Evolutionary conservation across 495 filamentous ascomycete species (phyloP), one percentile per base, ranked within the genome.

Genomic region (Pyrenula aspistea): DNA sequence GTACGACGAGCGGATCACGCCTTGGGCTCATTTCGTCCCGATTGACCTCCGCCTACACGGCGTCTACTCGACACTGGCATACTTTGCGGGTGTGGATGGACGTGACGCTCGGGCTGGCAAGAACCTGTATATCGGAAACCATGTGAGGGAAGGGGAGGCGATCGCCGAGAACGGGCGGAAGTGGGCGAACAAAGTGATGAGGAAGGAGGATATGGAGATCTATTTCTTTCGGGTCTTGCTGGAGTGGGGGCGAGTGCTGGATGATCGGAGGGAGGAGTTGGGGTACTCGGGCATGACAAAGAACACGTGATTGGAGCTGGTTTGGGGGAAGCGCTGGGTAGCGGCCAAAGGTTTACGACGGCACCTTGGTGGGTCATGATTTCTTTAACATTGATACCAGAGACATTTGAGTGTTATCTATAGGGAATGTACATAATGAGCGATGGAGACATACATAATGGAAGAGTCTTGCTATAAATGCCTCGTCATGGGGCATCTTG

Each of bases 1-100:
- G 88, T 89, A 81, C 64, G 83, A 85, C 54, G 77, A 81, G 22
- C 78, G 88, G 0, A 63, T 93, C 15, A 73, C 75, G 55, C 78
- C 88, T 3, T 93, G 87, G 87, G 68, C 80, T 21, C 87, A 93
- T 66, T 93, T 88, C 54, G 83, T 91, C 0, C 88, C 88, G 0
- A 56, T 90, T 2, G 88, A 91, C 62, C 57, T 86, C 2, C 76
- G 88, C 2, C 77, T 80, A 19, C 83, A 87, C 56, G 83, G 73
- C 0, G 65, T 89, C 49, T 83, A 82, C 64, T 78, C 78, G 58
- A 84, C 83, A 0, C 62, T 87, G 54, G 78, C 83, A 0, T 87
- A 86, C 65, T 89, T 89, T 58, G 63, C 67, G 0, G 76, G 76
- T 15, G 68, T 73, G 21, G 57, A 68, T 10, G 59, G 50, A 8